Percentiles rank a stretch among this genome's conserved stretches.
These are phyloP conservation scores for Pseudocercospora eumusae DNA, from an alignment of 2,329 filamentous ascomycete species.

Conservation along the genomic window DNA sequence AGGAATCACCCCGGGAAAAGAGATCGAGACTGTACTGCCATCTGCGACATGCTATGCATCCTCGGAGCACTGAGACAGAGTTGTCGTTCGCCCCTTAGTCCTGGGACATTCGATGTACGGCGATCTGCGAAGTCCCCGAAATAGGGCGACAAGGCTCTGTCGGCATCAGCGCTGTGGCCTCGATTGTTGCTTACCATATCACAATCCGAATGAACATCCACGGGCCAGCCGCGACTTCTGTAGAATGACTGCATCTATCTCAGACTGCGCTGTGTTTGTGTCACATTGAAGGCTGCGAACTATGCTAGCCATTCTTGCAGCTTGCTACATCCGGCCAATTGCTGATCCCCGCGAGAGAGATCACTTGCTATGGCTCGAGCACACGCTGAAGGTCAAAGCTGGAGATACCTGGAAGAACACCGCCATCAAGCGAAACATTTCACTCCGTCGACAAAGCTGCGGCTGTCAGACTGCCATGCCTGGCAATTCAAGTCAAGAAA, in stretches of 20 bases:
- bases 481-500: not conserved
- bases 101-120: not conserved
- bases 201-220: not conserved
- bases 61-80: no score
- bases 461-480: not conserved
- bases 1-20: no score
- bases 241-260: no score
- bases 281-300: not conserved
- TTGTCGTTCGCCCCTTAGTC: no score
- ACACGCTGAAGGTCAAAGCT: not conserved
- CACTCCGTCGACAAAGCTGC: not conserved
- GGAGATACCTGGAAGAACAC: not conserved
- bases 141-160: not conserved
- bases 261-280: not conserved
- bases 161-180: not conserved
- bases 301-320: not conserved
- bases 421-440: not conserved
- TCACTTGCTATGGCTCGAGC: not conserved
- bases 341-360: not conserved
- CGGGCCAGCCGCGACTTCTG: no score
- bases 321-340: not conserved
- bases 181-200: not conserved
- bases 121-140: not conserved
- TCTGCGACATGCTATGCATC: no score
- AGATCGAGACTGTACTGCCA: no score